A percentile compares a stretch with the other conserved stretches of the same genome.
Conservation (phyloP, 1,284 basidiomycete species). For the Tremellales sp. region DNA sequence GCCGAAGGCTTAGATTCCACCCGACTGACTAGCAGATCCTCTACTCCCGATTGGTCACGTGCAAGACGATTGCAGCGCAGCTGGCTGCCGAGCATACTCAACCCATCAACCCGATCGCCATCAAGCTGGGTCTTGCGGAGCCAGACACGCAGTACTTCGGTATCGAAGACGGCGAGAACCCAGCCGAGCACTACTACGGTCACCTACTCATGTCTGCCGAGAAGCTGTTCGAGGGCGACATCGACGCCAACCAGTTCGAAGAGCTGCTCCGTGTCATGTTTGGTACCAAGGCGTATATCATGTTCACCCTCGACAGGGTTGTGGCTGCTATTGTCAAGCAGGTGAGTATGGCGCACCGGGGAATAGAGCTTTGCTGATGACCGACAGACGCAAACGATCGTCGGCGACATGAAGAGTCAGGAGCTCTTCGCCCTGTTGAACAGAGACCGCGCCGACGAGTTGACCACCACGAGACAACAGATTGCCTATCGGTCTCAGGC, state of each 20-base stretch:
- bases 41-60: conserved; percentile 75
- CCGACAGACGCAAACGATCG: conserved; percentile 65
- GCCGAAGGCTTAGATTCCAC: conserved; percentile 1
- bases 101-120: conserved; percentile 55
- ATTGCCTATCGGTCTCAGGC: conserved; percentile 77
- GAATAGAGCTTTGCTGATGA: neutral
- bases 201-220: conserved; percentile 89
- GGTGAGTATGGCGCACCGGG: conserved; percentile 50
- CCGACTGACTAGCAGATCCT: conserved; percentile 58
- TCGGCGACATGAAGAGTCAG: conserved; percentile 75
- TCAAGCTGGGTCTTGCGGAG: conserved; percentile 62
- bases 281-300: conserved; percentile 86
- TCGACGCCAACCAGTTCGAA: conserved; percentile 86
- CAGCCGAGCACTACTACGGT: conserved; percentile 69
- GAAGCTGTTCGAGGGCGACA: conserved; percentile 85
- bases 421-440: conserved; percentile 77
- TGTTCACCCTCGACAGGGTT: conserved; percentile 91
- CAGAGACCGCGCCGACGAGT: conserved; percentile 60
- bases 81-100: conserved; percentile 43
- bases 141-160: conserved; percentile 49
- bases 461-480: conserved; percentile 71
- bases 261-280: conserved; percentile 97
- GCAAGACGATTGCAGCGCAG: conserved; percentile 66
- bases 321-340: conserved; percentile 83
- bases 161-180: conserved; percentile 50